These are phyloP conservation scores for Ceratobasidium sp. DNA, from an alignment of 1,284 basidiomycete species.

Conservation along the genomic window DNA sequence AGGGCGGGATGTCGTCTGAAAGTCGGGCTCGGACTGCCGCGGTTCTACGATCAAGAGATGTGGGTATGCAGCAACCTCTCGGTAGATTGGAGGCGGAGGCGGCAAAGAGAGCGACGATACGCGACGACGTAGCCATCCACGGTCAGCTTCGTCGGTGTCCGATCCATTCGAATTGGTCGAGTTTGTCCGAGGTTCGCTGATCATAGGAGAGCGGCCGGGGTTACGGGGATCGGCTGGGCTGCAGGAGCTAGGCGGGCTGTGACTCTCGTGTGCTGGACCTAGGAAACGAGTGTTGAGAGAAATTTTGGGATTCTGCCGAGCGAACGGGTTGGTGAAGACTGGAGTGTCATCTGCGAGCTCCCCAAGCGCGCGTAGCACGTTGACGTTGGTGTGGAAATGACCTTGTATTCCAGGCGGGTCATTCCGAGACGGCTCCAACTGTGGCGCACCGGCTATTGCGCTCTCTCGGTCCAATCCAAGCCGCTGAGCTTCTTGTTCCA, in stretches of 20 bases:
- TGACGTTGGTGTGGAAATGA: constrained; percentile 33
- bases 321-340: constrained; percentile 26
- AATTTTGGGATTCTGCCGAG: background rate
- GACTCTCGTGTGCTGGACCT: background rate
- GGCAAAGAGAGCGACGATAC: constrained; percentile 25
- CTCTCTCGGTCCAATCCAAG: constrained; percentile 39
- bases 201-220: background rate
- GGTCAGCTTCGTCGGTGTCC: background rate
- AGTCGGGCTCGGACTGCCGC: background rate
- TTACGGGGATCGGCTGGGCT: background rate
- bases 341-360: background rate
- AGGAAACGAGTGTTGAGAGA: background rate
- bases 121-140: constrained; percentile 25
- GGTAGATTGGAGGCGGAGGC: background rate
- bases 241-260: background rate
- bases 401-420: constrained; percentile 6
- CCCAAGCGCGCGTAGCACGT: constrained; percentile 24
- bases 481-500: constrained; percentile 32
- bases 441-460: constrained; percentile 6
- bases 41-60: background rate
- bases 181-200: background rate
- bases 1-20: background rate
- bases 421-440: background rate
- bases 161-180: background rate
- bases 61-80: constrained; percentile 1